These are phyloP conservation scores for Mortierella sp. DNA, from an alignment of 371 early-diverging fungal species.

Conservation along the genomic window DNA sequence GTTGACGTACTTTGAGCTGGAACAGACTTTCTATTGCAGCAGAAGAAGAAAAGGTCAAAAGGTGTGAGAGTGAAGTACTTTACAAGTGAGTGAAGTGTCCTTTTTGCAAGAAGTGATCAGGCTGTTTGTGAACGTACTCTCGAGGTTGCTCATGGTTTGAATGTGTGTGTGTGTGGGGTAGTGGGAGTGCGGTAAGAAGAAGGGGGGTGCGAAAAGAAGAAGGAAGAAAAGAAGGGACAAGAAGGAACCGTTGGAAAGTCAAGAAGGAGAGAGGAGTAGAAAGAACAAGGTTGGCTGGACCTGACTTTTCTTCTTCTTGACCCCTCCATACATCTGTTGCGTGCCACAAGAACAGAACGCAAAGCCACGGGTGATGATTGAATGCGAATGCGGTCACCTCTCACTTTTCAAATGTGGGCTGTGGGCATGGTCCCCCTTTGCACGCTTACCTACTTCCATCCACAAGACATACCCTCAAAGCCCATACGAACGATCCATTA, in stretches of 20 bases:
- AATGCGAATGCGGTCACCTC: neutral
- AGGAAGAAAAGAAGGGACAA: neutral
- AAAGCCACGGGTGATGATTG: slow-evolving; percentile 3
- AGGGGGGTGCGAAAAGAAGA: neutral
- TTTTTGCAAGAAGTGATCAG: neutral
- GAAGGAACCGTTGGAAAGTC: neutral
- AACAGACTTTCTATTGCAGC: slow-evolving; percentile 70
- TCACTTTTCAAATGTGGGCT: neutral
- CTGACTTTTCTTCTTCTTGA: too few relatives aligned
- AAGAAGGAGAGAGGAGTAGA: neutral
- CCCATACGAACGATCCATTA: too few relatives aligned
- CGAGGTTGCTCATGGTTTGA: slow-evolving; percentile 54
- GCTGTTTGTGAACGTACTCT: slow-evolving; percentile 29
- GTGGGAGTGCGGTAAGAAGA: neutral
- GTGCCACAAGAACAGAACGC: neutral
- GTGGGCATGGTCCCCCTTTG: too few relatives aligned
- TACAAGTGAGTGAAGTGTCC: neutral
- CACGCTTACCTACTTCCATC: too few relatives aligned
- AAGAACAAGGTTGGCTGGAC: neutral
- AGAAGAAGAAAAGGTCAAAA: neutral
- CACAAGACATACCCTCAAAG: too few relatives aligned
- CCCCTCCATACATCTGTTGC: neutral
- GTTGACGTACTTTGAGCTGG: slow-evolving; percentile 73
- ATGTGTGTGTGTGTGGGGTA: slow-evolving; percentile 8
- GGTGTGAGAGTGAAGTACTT: neutral